phyloP scores from a whole-genome alignment of 2,329 filamentous ascomycete genomes.

The Albifimbria verrucaria region DNA sequence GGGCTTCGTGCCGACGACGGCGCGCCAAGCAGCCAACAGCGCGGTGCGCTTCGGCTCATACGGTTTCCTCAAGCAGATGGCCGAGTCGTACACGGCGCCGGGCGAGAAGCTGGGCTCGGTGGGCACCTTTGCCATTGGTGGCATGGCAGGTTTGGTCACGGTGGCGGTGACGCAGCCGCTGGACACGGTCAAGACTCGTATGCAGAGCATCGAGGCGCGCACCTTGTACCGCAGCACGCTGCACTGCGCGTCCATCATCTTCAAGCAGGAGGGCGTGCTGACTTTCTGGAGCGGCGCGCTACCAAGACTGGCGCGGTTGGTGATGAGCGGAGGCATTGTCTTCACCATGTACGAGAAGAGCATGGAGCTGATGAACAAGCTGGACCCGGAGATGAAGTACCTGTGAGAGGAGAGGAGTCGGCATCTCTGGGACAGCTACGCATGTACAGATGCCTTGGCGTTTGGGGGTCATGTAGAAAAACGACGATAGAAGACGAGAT shows the following conservation, averaged over 20 bases:
- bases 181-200: constrained; percentile 94
- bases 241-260: constrained; percentile 76
- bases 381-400: constrained; percentile 83
- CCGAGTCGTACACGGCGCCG: constrained; percentile 86
- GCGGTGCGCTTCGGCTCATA: constrained; percentile 90
- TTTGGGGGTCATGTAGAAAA: neutral
- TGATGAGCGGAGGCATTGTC: constrained; percentile 92
- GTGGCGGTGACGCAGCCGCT: constrained; percentile 75
- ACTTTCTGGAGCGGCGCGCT: constrained; percentile 95
- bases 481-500: neutral
- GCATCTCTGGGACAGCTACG: constrained; percentile 9
- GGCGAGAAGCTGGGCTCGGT: constrained; percentile 89
- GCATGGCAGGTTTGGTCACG: constrained; percentile 83
- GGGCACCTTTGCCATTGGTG: constrained; percentile 88
- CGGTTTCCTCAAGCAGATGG: constrained; percentile 84
- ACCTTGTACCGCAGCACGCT: constrained; percentile 82
- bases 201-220: constrained; percentile 92
- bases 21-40: constrained; percentile 90
- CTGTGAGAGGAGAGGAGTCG: constrained; percentile 51
- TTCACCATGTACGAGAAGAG: constrained; percentile 99
- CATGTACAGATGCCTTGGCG: neutral
- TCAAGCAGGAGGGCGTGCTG: constrained; percentile 81
- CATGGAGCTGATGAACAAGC: constrained; percentile 76
- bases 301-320: constrained; percentile 77
- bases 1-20: constrained; percentile 91